These are phyloP conservation scores for Phycomyces nitens DNA, from an alignment of 192 early-diverging fungal species.

Conservation along the genomic window DNA sequence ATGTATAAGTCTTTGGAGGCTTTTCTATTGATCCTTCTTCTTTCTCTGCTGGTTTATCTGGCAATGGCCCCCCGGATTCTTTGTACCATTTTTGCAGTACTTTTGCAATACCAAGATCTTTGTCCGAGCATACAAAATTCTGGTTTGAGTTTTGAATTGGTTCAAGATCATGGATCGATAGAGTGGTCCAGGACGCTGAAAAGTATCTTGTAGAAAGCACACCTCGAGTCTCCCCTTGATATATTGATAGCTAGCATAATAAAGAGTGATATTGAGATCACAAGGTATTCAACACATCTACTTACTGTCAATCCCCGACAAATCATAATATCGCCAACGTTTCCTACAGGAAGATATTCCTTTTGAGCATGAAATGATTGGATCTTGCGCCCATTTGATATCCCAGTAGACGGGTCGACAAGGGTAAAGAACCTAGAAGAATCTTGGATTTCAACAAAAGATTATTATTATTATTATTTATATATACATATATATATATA, in stretches of 20 bases:
- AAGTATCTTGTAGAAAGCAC: background rate
- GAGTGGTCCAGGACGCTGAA: background rate
- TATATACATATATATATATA: too few relatives aligned
- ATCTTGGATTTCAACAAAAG: too few relatives aligned
- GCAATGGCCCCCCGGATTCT: background rate
- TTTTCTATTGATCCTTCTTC: too few relatives aligned
- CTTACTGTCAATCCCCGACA: background rate
- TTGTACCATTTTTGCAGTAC: conserved; percentile 1
- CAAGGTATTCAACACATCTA: too few relatives aligned
- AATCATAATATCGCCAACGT: background rate
- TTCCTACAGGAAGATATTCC: background rate
- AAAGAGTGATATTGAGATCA: background rate
- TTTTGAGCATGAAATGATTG: background rate
- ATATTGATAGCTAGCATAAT: background rate
- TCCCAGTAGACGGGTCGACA: background rate
- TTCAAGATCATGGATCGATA: background rate
- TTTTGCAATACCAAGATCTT: background rate
- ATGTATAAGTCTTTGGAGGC: background rate
- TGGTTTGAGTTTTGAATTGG: background rate
- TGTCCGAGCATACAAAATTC: background rate
- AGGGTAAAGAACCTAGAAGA: background rate
- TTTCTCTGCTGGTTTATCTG: background rate
- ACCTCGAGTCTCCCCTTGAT: background rate
- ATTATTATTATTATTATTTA: background rate
- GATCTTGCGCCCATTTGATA: background rate